Base-by-base conservation (phyloP, 306 rosid genomes). In the Pueraria montana region DNA sequence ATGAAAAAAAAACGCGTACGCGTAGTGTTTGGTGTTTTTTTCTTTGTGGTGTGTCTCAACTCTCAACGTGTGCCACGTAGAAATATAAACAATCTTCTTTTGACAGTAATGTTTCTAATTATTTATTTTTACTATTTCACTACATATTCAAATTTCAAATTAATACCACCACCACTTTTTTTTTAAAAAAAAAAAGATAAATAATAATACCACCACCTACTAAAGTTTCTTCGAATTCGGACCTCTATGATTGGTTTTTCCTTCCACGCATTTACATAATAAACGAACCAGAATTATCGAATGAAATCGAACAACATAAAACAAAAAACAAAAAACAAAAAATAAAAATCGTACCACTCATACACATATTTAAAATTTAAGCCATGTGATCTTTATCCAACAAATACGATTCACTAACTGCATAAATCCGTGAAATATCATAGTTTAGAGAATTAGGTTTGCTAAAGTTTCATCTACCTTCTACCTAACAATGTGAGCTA, bases 101-200 rank as follows among this genome's bases (percentile, higher is more conserved):
- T 38, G 13, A 55, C 16, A 58, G 2, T n/a, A n/a, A n/a, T 23
- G 38, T 20, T 21, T 23, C 20, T 24, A 45, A 45, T 70, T 45
- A 69, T 70, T 48, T 62, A 7, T 45, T 74, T 36, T 62, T 6
- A 77, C 46, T n/a, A 27, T 27, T 76, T 45, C 61, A 27, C 72
- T 17, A 0, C 1, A 4, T 6, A 21, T 58, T 76, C 70, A 58
- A 58, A 76, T 58, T 76, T 76, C 53, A 75, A 58, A 56, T 21
- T 13, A 38, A 58, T 13, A 13, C 56, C 69, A 58, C 70, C 23
- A 59, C 43, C 40, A 34, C 40, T 34, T 34, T 34, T n/a, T n/a
- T n/a, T n/a, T n/a, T n/a, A n/a, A n/a, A n/a, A n/a, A n/a, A n/a
- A n/a, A 34, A 34, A 34, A 34, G 3, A 30, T 2, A 2, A 34